Conservation (phyloP, 2,329 filamentous ascomycete genomes). For the Penicillium sp. region DNA sequence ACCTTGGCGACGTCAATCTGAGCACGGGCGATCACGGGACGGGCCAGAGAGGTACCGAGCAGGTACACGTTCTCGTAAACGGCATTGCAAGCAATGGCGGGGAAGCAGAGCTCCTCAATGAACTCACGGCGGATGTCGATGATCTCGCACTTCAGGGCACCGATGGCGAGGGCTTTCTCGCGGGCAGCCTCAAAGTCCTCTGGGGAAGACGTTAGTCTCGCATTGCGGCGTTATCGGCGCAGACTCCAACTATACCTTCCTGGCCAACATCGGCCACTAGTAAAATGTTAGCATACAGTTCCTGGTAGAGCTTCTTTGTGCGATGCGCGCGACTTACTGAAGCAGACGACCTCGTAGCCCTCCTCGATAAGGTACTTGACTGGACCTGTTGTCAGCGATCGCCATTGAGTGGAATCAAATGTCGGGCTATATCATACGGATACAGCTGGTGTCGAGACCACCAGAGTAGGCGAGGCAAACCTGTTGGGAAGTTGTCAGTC, state of each 20-base stretch:
- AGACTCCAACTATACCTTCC: conserved; percentile 46
- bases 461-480: conserved; percentile 44
- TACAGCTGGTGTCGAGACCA: conserved; percentile 60
- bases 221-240: background rate
- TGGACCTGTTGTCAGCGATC: conserved; percentile 21
- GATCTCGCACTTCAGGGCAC: conserved; percentile 63
- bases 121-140: conserved; percentile 69
- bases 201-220: conserved; percentile 19
- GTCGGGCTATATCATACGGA: conserved; percentile 43
- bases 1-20: conserved; percentile 38
- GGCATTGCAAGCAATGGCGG: conserved; percentile 62
- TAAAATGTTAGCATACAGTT: conserved; percentile 11
- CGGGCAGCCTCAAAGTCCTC: conserved; percentile 73
- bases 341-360: conserved; percentile 61
- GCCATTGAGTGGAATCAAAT: conserved; percentile 4
- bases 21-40: conserved; percentile 49
- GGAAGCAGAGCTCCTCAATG: conserved; percentile 77
- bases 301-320: background rate
- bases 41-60: conserved; percentile 49
- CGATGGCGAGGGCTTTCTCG: conserved; percentile 68
- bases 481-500: conserved; percentile 22
- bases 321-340: conserved; percentile 41
- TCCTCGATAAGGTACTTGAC: conserved; percentile 50
- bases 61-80: conserved; percentile 68
- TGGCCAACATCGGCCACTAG: conserved; percentile 69